These are phyloP conservation scores for Calophaca sinica DNA, from an alignment of 306 rosid genomes.

Conservation along the genomic window DNA sequence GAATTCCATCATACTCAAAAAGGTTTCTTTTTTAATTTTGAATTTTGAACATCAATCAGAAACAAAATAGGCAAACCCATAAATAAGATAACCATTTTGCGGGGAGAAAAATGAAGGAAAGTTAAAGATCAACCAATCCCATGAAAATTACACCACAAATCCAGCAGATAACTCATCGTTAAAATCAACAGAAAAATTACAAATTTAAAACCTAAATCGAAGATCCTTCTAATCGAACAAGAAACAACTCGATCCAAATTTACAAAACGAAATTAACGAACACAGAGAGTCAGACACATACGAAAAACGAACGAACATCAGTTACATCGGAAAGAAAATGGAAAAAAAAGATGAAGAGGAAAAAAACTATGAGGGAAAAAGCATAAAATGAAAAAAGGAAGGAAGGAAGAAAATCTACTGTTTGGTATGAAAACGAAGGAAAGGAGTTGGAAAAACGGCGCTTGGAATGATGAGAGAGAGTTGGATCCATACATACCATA, in stretches of 20 bases:
- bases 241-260: slow-evolving; percentile 53
- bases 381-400: not conserved
- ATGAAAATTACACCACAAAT: slow-evolving; percentile 19
- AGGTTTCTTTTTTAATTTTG: not conserved
- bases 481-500: slow-evolving; percentile 56
- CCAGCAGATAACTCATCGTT: slow-evolving; percentile 23
- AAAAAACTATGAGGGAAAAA: not conserved
- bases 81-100: slow-evolving; percentile 29
- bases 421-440: slow-evolving; percentile 45
- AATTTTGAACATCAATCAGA: slow-evolving; percentile 3
- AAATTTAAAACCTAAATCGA: slow-evolving; percentile 21
- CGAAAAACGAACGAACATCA: not conserved
- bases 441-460: slow-evolving; percentile 18
- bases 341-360: not conserved
- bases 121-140: slow-evolving; percentile 39
- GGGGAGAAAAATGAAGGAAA: not conserved
- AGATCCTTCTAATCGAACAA: slow-evolving; percentile 37
- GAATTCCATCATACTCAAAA: not conserved
- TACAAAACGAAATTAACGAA: slow-evolving; percentile 33
- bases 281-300: not conserved
- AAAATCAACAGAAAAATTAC: not conserved
- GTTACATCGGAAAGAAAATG: slow-evolving; percentile 21
- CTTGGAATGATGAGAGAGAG: slow-evolving; percentile 43
- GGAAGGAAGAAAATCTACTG: slow-evolving; percentile 44
- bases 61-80: slow-evolving; percentile 10